Conservation (phyloP, 2,329 filamentous ascomycete species). For the Fusarium gaditjirri region DNA sequence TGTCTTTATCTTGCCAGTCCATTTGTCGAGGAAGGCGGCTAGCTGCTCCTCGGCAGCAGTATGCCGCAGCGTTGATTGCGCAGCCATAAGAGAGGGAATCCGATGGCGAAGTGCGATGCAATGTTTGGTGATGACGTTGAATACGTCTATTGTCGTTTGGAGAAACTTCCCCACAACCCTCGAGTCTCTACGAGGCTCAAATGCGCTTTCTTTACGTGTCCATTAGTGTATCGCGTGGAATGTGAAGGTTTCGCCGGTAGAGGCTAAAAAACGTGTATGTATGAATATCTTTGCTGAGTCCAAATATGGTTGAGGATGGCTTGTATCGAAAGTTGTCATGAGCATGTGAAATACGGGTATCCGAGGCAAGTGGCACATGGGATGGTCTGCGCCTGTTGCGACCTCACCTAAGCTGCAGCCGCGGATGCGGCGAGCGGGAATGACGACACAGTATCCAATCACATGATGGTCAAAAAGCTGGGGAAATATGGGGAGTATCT, state of each 20-base stretch:
- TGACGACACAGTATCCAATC: conserved; percentile 43
- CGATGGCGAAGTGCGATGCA: neutral
- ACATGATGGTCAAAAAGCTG: conserved; percentile 44
- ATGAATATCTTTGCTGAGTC: conserved; percentile 7
- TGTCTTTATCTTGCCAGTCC: conserved; percentile 62
- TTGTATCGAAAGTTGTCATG: conserved; percentile 23
- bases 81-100: conserved; percentile 71
- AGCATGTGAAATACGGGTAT: conserved; percentile 45
- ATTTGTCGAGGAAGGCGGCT: conserved; percentile 70
- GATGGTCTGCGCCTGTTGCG: conserved; percentile 23
- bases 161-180: conserved; percentile 38
- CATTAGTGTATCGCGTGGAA: conserved; percentile 24
- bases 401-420: conserved; percentile 36
- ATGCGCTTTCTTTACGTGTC: conserved; percentile 28
- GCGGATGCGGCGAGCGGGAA: conserved; percentile 42
- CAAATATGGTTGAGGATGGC: conserved; percentile 22
- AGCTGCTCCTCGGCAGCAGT: conserved; percentile 74
- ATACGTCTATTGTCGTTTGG: conserved; percentile 7
- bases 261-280: neutral
- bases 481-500: conserved; percentile 40
- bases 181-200: conserved; percentile 34
- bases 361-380: conserved; percentile 46
- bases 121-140: conserved; percentile 28
- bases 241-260: neutral
- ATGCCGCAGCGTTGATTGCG: conserved; percentile 82